Percentiles rank a stretch among this genome's conserved stretches.
Conservation (phyloP, 805 yeast species). For the Hanseniaspora opuntiae region DNA sequence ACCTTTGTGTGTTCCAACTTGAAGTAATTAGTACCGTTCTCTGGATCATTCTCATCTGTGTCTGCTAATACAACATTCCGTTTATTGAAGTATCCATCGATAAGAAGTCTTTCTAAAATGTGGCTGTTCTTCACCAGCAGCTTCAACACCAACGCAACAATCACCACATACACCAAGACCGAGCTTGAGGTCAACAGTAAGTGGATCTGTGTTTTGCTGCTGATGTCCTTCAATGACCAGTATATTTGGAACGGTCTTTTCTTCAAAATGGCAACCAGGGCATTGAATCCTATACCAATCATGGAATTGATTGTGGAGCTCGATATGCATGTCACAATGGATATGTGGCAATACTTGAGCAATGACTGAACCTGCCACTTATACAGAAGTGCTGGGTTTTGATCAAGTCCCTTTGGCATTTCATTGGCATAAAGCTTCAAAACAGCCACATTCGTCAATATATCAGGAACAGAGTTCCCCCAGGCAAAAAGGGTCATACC, state of each 20-base stretch:
- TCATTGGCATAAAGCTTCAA: constrained; percentile 38
- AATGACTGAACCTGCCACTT: constrained; percentile 15
- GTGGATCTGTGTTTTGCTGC: constrained; percentile 15
- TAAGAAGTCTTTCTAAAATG: not conserved
- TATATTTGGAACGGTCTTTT: constrained; percentile 12
- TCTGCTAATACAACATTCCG: not conserved
- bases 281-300: constrained; percentile 72
- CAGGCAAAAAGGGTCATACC: constrained; percentile 89
- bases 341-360: constrained; percentile 73
- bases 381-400: constrained; percentile 14
- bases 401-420: constrained; percentile 17
- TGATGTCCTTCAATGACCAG: constrained; percentile 15
- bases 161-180: constrained; percentile 12
- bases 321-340: constrained; percentile 86
- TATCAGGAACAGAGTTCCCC: constrained; percentile 88
- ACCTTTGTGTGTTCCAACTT: not conserved
- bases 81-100: not conserved
- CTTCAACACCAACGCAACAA: not conserved
- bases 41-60: not conserved
- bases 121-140: not conserved
- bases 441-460: constrained; percentile 71
- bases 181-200: constrained; percentile 21
- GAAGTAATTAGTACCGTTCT: not conserved
- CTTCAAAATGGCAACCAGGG: constrained; percentile 33
- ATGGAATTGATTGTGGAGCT: constrained; percentile 73